phyloP scores from a whole-genome alignment of 1,284 basidiomycete species.

The Psilocybe mexicana region DNA sequence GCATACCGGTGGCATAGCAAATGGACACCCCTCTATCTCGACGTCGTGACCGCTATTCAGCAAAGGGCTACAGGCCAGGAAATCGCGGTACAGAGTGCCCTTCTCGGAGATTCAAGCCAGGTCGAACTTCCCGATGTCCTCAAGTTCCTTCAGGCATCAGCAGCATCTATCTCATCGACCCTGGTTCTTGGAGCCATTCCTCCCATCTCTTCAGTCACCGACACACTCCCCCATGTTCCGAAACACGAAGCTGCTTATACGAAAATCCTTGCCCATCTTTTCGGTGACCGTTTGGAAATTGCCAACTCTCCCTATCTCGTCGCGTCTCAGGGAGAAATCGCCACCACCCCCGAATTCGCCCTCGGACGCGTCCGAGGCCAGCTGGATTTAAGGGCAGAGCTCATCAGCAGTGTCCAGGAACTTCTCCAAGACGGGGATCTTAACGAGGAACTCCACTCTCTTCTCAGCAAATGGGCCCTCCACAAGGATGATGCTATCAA shows the following conservation, averaged over 20 bases:
- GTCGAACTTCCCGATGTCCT: conserved; percentile 47
- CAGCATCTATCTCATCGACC: conserved; percentile 38
- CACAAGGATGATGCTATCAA: conserved; percentile 59
- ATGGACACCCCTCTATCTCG: conserved; percentile 88
- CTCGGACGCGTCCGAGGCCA: conserved; percentile 88
- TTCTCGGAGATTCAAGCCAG: conserved; percentile 52
- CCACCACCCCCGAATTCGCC: conserved; percentile 92
- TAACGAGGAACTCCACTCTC: conserved; percentile 63
- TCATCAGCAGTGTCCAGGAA: conserved; percentile 63
- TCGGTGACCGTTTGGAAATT: conserved; percentile 82
- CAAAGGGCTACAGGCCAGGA: conserved; percentile 49
- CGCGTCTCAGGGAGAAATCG: conserved; percentile 63
- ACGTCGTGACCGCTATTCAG: conserved; percentile 77
- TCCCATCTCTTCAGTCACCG: conserved; percentile 20
- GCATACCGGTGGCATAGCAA: conserved; percentile 76
- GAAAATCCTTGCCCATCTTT: conserved; percentile 83
- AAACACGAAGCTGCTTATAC: conserved; percentile 93
- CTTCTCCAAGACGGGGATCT: conserved; percentile 53
- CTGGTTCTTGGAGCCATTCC: conserved; percentile 45
- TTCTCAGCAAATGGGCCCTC: conserved; percentile 77
- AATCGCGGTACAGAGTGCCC: conserved; percentile 60
- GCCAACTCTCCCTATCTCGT: conserved; percentile 83
- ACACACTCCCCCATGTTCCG: conserved; percentile 62
- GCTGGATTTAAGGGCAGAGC: conserved; percentile 67
- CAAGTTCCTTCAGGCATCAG: conserved; percentile 47